These are phyloP conservation scores for Emergomyces africanus DNA, from an alignment of 2,329 filamentous ascomycete species.

Conservation along the genomic window DNA sequence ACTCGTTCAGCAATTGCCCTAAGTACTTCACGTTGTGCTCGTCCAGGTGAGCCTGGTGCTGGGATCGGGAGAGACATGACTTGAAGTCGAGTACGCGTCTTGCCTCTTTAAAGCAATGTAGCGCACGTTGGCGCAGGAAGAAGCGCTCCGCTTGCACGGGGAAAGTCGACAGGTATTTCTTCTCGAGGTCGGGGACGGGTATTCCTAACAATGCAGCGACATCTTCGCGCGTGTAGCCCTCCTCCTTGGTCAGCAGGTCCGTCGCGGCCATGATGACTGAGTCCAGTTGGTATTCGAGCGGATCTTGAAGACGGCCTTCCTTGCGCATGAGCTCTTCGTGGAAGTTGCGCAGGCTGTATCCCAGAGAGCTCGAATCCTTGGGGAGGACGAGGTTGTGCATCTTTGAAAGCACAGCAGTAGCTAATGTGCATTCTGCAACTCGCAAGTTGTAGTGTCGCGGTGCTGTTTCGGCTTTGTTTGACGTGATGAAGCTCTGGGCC, in stretches of 20 bases:
- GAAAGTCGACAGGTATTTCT: slow-evolving; percentile 73
- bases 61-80: slow-evolving; percentile 49
- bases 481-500: slow-evolving; percentile 84
- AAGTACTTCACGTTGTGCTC: slow-evolving; percentile 59
- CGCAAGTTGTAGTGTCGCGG: slow-evolving; percentile 94
- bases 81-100: slow-evolving; percentile 76
- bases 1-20: slow-evolving; percentile 75
- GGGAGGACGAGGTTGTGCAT: slow-evolving; percentile 53
- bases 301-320: slow-evolving; percentile 34
- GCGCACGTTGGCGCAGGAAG: slow-evolving; percentile 72
- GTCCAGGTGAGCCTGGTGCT: slow-evolving; percentile 34
- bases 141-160: slow-evolving; percentile 80
- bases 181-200: slow-evolving; percentile 57
- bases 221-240: slow-evolving; percentile 81
- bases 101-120: slow-evolving; percentile 87
- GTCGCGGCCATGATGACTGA: slow-evolving; percentile 58
- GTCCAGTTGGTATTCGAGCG: slow-evolving; percentile 55
- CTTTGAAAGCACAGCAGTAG: slow-evolving; percentile 55
- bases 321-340: slow-evolving; percentile 64
- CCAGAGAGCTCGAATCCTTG: slow-evolving; percentile 67
- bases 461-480: slow-evolving; percentile 88
- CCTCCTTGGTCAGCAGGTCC: slow-evolving; percentile 58
- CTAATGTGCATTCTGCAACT: slow-evolving; percentile 88
- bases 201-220: slow-evolving; percentile 61
- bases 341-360: slow-evolving; percentile 72